Percentiles rank a stretch among this genome's conserved stretches.
Conservation (phyloP, 2,329 filamentous ascomycete genomes). For the Colletotrichum abscissum region DNA sequence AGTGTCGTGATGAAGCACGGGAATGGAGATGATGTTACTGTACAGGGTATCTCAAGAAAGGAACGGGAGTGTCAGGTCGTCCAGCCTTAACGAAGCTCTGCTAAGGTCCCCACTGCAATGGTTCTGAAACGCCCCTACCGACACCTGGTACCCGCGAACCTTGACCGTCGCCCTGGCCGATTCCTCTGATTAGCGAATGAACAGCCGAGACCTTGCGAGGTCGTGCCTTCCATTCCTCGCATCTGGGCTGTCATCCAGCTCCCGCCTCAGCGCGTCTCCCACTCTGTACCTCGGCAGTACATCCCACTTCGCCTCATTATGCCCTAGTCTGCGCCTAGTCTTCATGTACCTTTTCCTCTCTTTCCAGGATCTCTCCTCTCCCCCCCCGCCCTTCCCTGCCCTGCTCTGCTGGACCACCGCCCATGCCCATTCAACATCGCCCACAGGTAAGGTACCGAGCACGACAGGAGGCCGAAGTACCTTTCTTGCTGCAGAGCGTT, state of each 20-base stretch:
- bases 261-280: not conserved
- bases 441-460: not conserved
- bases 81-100: conserved; percentile 11
- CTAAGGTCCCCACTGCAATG: conserved; percentile 30
- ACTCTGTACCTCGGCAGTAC: not conserved
- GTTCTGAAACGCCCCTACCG: conserved; percentile 30
- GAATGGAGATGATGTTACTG: too few relatives aligned
- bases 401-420: not conserved
- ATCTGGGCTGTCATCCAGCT: not conserved
- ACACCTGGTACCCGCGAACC: conserved; percentile 23
- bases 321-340: not conserved
- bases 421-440: not conserved
- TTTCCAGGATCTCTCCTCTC: not conserved
- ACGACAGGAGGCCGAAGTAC: not conserved
- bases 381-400: not conserved
- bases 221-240: not conserved
- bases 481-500: too few relatives aligned
- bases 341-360: not conserved
- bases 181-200: conserved; percentile 28
- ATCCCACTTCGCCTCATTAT: not conserved
- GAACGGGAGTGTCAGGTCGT: conserved; percentile 6
- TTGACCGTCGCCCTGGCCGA: conserved; percentile 24
- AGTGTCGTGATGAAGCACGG: not conserved
- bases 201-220: conserved; percentile 1
- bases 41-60: too few relatives aligned